A percentile compares a stretch with the other conserved stretches of the same genome.
Conservation (phyloP, 2,329 filamentous ascomycete genomes). For the Aspergillus cejpii region DNA sequence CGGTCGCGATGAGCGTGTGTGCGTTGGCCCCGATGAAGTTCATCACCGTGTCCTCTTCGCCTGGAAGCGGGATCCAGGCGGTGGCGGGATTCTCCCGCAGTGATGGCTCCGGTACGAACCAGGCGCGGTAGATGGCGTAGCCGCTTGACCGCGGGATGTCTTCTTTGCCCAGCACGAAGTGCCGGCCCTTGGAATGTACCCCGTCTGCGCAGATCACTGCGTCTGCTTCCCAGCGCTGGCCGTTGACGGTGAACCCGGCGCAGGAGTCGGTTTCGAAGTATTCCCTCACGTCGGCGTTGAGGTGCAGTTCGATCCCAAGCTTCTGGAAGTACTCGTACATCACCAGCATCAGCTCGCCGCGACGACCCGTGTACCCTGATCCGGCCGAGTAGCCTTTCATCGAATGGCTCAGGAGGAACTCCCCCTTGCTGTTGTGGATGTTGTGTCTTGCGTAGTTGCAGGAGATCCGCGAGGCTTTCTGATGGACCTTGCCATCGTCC, state of each 20-base stretch:
- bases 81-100: slow-evolving; percentile 12
- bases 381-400: not conserved
- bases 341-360: not conserved
- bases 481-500: not conserved
- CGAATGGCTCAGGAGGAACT: not conserved
- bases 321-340: not conserved
- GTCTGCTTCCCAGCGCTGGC: slow-evolving; percentile 32
- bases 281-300: not conserved
- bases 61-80: slow-evolving; percentile 44
- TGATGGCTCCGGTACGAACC: slow-evolving; percentile 11
- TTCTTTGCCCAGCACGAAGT: slow-evolving; percentile 39
- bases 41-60: slow-evolving; percentile 47
- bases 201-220: slow-evolving; percentile 52
- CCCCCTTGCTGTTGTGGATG: not conserved
- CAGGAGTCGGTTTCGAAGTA: not conserved
- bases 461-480: not conserved
- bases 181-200: slow-evolving; percentile 48
- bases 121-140: slow-evolving; percentile 25
- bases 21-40: slow-evolving; percentile 49
- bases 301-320: not conserved
- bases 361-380: not conserved
- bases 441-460: not conserved
- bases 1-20: slow-evolving; percentile 43
- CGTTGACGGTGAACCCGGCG: not conserved
- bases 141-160: slow-evolving; percentile 32